phyloP scores from a whole-genome alignment of 495 filamentous ascomycete species.

The Aspergillus hancockii region DNA sequence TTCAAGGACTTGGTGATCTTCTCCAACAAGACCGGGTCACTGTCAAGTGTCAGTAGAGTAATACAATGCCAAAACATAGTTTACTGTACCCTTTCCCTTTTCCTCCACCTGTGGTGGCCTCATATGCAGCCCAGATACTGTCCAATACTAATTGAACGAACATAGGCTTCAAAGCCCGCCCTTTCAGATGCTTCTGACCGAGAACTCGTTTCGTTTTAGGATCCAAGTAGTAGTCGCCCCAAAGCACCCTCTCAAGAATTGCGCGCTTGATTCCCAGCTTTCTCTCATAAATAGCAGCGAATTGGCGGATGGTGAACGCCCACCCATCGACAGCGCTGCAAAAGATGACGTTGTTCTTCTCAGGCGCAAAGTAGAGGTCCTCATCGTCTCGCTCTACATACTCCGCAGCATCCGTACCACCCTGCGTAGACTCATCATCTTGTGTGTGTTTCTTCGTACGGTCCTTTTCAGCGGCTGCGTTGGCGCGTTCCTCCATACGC shows the following conservation, averaged over 20 bases:
- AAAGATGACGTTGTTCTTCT: constrained; percentile 99
- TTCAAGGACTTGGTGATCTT: constrained; percentile 93
- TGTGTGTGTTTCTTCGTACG: constrained; percentile 40
- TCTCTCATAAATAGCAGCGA: constrained; percentile 91
- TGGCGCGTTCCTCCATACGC: constrained; percentile 81
- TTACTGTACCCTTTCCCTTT: constrained; percentile 74
- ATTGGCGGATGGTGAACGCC: constrained; percentile 96
- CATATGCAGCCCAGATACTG: constrained; percentile 95
- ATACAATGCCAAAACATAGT: constrained; percentile 19
- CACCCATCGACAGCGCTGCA: constrained; percentile 96
- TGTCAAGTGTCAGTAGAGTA: constrained; percentile 39
- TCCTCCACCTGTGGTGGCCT: constrained; percentile 80
- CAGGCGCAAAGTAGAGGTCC: constrained; percentile 95
- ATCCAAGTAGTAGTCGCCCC: constrained; percentile 96
- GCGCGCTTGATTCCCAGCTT: constrained; percentile 93
- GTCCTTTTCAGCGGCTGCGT: constrained; percentile 47
- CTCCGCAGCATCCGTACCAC: constrained; percentile 45
- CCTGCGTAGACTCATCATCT: constrained; percentile 51
- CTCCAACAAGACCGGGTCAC: constrained; percentile 78
- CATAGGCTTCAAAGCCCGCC: constrained; percentile 87
- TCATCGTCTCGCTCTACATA: constrained; percentile 96
- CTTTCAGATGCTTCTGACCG: constrained; percentile 89
- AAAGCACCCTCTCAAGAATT: constrained; percentile 91
- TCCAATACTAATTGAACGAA: constrained; percentile 97
- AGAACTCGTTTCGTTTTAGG: constrained; percentile 95